phyloP scores from a whole-genome alignment of 1,284 basidiomycete species.

The Ustilago tritici region DNA sequence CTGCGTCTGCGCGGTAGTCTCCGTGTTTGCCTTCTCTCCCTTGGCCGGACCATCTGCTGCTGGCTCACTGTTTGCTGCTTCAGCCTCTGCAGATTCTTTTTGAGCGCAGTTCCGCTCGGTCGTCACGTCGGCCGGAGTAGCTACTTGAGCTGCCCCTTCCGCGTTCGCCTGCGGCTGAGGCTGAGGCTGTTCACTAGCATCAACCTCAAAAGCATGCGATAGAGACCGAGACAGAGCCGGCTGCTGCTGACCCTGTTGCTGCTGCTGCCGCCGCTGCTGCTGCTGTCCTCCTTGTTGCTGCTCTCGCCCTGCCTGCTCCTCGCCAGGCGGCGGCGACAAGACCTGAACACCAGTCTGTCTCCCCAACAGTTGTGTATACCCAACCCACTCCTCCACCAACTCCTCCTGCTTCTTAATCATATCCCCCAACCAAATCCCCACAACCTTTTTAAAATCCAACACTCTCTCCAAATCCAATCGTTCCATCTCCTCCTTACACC shows the following conservation, averaged over 20 bases:
- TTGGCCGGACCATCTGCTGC: not conserved
- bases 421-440: slow-evolving; percentile 83
- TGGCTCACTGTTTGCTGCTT: not conserved
- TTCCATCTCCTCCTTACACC: slow-evolving; percentile 91
- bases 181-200: not conserved
- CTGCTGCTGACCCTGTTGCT: not conserved
- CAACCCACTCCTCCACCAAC: slow-evolving; percentile 71
- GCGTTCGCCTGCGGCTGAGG: not conserved
- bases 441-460: slow-evolving; percentile 83
- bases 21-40: not conserved
- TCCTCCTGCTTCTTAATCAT: slow-evolving; percentile 86
- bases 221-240: not conserved
- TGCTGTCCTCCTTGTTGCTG: not conserved
- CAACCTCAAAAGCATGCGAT: slow-evolving; percentile 5
- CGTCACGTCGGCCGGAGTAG: not conserved
- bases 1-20: not conserved
- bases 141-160: not conserved
- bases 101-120: not conserved
- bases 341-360: slow-evolving; percentile 56
- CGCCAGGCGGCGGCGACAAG: slow-evolving; percentile 9
- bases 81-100: not conserved
- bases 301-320: not conserved
- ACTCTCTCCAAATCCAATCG: slow-evolving; percentile 93
- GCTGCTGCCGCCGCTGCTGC: slow-evolving; percentile 2
- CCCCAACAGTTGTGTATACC: slow-evolving; percentile 53